Conservation (phyloP, 2,329 filamentous ascomycete species). For the Scedosporium boydii region DNA sequence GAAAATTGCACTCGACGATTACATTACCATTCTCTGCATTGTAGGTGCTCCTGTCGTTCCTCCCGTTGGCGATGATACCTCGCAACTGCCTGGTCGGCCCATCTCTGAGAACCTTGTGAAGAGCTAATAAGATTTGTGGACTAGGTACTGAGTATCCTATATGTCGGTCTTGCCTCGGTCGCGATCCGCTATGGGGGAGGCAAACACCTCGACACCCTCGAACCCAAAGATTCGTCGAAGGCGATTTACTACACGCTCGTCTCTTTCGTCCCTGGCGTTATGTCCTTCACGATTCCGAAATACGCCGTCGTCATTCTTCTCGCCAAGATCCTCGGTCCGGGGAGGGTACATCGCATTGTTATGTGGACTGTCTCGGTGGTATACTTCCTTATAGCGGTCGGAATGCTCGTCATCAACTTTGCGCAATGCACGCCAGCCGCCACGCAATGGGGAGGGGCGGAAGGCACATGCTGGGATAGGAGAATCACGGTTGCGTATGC, state of each 20-base stretch:
- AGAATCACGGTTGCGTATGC: conserved; percentile 28
- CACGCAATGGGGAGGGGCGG: conserved; percentile 26
- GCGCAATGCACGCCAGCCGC: conserved; percentile 28
- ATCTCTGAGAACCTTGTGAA: too few relatives aligned
- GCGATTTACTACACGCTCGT: conserved; percentile 25
- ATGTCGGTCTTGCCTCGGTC: conserved; percentile 17
- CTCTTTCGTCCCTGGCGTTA: conserved; percentile 26
- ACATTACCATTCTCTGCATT: not conserved
- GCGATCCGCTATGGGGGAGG: conserved; percentile 29
- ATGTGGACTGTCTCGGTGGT: conserved; percentile 23
- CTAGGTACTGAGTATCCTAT: too few relatives aligned
- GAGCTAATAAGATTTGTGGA: too few relatives aligned
- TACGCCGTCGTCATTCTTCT: conserved; percentile 29
- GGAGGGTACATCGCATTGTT: conserved; percentile 19
- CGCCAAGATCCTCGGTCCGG: conserved; percentile 26
- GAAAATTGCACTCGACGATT: not conserved
- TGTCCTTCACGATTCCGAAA: conserved; percentile 30
- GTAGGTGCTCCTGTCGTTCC: not conserved
- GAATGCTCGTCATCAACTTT: conserved; percentile 29
- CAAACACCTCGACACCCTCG: conserved; percentile 23
- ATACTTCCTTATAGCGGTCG: conserved; percentile 20
- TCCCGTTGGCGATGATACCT: too few relatives aligned
- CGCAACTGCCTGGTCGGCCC: not conserved
- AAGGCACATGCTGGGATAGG: conserved; percentile 23
- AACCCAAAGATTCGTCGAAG: conserved; percentile 16